These are phyloP conservation scores for Hypoxylon sp. DNA, from an alignment of 2,329 filamentous ascomycete genomes.

Conservation along the genomic window DNA sequence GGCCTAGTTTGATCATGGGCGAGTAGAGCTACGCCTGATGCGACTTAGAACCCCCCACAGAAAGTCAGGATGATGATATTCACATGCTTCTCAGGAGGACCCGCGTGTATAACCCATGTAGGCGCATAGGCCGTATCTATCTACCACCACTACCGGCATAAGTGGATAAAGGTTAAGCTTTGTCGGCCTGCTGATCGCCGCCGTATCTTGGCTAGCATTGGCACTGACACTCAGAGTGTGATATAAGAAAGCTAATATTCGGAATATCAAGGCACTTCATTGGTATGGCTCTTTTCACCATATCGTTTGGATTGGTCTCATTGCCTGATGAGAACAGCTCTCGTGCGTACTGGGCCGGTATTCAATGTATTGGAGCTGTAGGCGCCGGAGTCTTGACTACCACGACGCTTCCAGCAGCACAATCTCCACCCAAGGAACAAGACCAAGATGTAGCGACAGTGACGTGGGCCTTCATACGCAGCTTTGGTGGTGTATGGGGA, in stretches of 20 bases:
- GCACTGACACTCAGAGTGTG: slow-evolving; percentile 53
- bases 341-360: slow-evolving; percentile 54
- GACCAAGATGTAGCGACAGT: slow-evolving; percentile 51
- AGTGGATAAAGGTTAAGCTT: slow-evolving; percentile 3
- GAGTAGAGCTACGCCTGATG: neutral
- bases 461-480: slow-evolving; percentile 57
- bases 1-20: neutral
- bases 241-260: slow-evolving; percentile 26
- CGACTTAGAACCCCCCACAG: neutral
- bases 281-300: slow-evolving; percentile 49
- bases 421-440: slow-evolving; percentile 50
- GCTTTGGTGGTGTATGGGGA: slow-evolving; percentile 59
- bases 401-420: slow-evolving; percentile 56
- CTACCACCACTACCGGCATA: neutral
- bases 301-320: slow-evolving; percentile 56
- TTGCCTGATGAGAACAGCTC: slow-evolving; percentile 53
- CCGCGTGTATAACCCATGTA: neutral
- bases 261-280: slow-evolving; percentile 38
- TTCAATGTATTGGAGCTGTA: slow-evolving; percentile 55
- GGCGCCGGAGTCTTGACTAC: slow-evolving; percentile 58
- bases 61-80: neutral
- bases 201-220: slow-evolving; percentile 47
- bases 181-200: slow-evolving; percentile 53
- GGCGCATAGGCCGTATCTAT: neutral
- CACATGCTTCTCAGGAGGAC: slow-evolving; percentile 9